A percentile compares a stretch with the other conserved stretches of the same genome.
phyloP scores from a whole-genome alignment of 331 rosid species.

The Rhamnella rubrinervis region DNA sequence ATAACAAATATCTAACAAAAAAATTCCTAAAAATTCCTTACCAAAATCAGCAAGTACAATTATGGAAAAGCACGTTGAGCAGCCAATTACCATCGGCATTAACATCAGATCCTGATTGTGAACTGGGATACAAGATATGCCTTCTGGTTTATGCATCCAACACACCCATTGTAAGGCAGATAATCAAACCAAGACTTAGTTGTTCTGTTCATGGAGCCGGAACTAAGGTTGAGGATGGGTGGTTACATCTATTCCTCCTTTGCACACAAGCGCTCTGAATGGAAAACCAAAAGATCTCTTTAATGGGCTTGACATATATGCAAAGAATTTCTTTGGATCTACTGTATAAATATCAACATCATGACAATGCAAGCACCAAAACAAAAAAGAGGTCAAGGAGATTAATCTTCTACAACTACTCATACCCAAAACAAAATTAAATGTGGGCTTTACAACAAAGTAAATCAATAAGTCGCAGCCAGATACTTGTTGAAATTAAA shows the following conservation, averaged over 20 bases:
- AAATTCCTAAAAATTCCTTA: conserved; percentile 17
- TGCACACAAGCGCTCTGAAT: conserved; percentile 77
- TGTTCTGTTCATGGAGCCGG: not conserved
- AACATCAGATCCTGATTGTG: conserved; percentile 24
- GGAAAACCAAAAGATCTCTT: conserved; percentile 1
- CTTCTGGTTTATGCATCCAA: conserved; percentile 9
- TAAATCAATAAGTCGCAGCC: too few relatives aligned
- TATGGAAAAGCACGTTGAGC: conserved; percentile 22
- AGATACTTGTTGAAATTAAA: too few relatives aligned
- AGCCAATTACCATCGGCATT: conserved; percentile 24
- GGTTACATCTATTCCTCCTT: conserved; percentile 50
- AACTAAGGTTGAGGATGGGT: conserved; percentile 14
- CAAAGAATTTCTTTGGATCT: not conserved
- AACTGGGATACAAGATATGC: conserved; percentile 11
- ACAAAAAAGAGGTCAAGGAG: not conserved
- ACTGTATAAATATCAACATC: not conserved
- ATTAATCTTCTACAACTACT: too few relatives aligned
- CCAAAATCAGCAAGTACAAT: conserved; percentile 24
- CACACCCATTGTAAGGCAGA: conserved; percentile 1
- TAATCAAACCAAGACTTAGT: conserved; percentile 14
- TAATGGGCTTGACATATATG: not conserved
- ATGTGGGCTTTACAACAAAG: too few relatives aligned
- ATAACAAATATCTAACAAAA: conserved; percentile 23
- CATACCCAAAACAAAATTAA: too few relatives aligned
- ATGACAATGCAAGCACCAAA: conserved; percentile 8